Evolutionary conservation across 768 basidiomycete species (phyloP), one percentile per base, ranked within the genome.

Genomic region (Russula griseocarnosa): DNA sequence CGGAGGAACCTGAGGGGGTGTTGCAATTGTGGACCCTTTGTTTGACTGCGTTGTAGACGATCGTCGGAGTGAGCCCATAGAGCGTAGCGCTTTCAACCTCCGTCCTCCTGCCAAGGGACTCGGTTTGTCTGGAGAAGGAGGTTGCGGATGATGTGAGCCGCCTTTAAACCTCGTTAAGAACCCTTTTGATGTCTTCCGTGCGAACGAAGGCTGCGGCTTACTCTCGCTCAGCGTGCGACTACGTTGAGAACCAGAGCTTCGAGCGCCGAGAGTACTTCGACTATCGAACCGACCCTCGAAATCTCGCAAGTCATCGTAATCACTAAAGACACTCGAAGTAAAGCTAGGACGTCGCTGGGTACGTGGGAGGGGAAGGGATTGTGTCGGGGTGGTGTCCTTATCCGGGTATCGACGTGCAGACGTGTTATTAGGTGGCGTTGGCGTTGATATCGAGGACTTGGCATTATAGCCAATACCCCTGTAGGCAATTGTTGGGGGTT

Each of bases 221-320:
- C 66, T 67, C 68, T 80, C 76, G 70, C 72, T 81, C 70, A 67
- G 66, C 20, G 69, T 68, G 32, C 70, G 67, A 50, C 72, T 68
- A 14, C 70, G 69, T 7, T 67, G 69, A 11, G 72, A 72, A 9
- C 67, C 65, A 13, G 73, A 74, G 34, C 79, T 79, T 16, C 66
- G 64, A 42, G 79, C 79, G 9, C 82, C 87, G 10, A 91, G 74
- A 0, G 90, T 91, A 71, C 88, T 92, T 64, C 79, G 81, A 70
- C 91, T 92, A 68, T 88, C 89, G 67, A 93, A 94, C 10, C 88
- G 82, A 47, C 92, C 92, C 36, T 92, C 88, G 58, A 94, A 94
- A 71, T 94, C 92, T 24, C 84, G 80, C 53, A 94, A 74, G 74
- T 94, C 92, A 66, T 94, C 92, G 67, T 94, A 94, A 68, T 93